phyloP scores from a whole-genome alignment of 1,284 basidiomycete species.

The Ganoderma sinense region DNA sequence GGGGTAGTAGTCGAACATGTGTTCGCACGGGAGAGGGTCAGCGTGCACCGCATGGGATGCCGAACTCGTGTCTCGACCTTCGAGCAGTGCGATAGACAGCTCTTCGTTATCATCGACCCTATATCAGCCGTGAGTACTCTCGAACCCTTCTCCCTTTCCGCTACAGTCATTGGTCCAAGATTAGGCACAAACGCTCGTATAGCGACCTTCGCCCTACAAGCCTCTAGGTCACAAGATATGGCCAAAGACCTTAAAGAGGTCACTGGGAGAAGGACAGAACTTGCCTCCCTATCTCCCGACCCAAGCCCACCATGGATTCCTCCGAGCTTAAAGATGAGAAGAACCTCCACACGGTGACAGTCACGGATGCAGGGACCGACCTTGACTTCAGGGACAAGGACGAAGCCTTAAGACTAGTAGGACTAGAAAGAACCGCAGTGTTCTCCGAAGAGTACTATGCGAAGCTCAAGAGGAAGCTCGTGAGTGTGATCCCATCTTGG shows the following conservation, averaged over 20 bases:
- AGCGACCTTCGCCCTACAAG: background rate
- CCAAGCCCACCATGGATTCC: constrained; percentile 1
- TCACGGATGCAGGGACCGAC: constrained; percentile 27
- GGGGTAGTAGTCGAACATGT: background rate
- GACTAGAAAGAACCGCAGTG: constrained; percentile 54
- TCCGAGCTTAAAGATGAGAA: constrained; percentile 23
- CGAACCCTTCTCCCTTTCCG: background rate
- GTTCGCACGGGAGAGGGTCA: background rate
- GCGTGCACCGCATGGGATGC: background rate
- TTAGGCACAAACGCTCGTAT: constrained; percentile 2
- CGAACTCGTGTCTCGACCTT: background rate
- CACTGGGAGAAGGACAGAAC: background rate
- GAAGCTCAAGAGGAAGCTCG: constrained; percentile 64
- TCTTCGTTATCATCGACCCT: constrained; percentile 13
- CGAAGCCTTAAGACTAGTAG: constrained; percentile 66
- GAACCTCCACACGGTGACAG: constrained; percentile 14
- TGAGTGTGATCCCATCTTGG: constrained; percentile 32
- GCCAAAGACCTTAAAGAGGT: background rate
- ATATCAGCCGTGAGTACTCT: constrained; percentile 9
- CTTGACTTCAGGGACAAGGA: constrained; percentile 55
- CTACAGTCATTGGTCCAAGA: constrained; percentile 8
- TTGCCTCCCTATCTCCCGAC: background rate
- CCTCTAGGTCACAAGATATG: constrained; percentile 1
- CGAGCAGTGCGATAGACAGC: constrained; percentile 8
- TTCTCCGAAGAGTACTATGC: constrained; percentile 69